Evolutionary conservation across 2,329 filamentous ascomycete species (phyloP).

Genomic region (Penicillium sp.): DNA sequence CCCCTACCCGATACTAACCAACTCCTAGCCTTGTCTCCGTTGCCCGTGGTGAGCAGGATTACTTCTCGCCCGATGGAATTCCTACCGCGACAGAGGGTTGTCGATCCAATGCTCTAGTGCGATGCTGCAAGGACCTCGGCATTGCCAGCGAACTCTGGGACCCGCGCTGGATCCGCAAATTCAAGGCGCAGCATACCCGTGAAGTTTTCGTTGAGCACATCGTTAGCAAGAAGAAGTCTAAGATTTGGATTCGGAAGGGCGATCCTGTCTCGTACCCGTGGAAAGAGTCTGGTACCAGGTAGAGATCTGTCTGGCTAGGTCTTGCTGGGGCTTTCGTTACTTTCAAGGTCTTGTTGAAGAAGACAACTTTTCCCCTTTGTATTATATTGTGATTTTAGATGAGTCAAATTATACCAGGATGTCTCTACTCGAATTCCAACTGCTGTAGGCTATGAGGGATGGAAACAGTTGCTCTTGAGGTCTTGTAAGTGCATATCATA

Average conservation of each 20-base stretch:
- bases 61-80: constrained; percentile 87
- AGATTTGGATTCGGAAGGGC: constrained; percentile 85
- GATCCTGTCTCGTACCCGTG: constrained; percentile 70
- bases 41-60: constrained; percentile 91
- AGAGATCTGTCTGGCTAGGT: too few species aligned
- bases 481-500: too few species aligned
- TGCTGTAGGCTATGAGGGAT: too few species aligned
- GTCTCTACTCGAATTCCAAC: too few species aligned
- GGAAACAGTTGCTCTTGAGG: too few species aligned
- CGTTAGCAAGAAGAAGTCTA: constrained; percentile 83
- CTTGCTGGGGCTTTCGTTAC: too few species aligned
- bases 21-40: constrained; percentile 78
- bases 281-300: constrained; percentile 52
- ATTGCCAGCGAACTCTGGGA: constrained; percentile 97
- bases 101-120: constrained; percentile 96
- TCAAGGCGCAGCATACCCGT: constrained; percentile 72
- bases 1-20: background rate
- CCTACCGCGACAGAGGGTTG: constrained; percentile 94
- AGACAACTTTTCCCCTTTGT: too few species aligned
- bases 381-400: constrained; percentile 6
- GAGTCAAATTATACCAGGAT: background rate
- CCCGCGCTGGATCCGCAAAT: constrained; percentile 83
- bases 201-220: constrained; percentile 91
- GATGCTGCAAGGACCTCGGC: constrained; percentile 96
- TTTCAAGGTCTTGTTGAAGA: too few species aligned